These are phyloP conservation scores for Cicer chorassanicum DNA, from an alignment of 306 rosid genomes.

Conservation along the genomic window DNA sequence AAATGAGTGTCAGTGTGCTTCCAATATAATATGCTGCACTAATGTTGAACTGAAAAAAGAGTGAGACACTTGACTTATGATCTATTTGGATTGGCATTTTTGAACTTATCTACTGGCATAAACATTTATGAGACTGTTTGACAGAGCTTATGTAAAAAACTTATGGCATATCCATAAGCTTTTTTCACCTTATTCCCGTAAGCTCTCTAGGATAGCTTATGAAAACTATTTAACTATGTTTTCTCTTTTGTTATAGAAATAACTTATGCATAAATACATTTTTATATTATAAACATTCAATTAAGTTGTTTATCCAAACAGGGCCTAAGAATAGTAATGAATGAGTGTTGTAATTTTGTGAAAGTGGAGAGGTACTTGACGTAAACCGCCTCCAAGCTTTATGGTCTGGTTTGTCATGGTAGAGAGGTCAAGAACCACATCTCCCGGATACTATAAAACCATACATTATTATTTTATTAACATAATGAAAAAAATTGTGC, in stretches of 20 bases:
- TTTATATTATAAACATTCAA: too few species aligned
- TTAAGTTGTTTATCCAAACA: too few species aligned
- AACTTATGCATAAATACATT: too few species aligned
- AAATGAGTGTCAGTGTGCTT: neutral
- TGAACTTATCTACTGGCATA: too few species aligned
- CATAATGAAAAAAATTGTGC: neutral
- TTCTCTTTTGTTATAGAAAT: too few species aligned
- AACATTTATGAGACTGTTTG: too few species aligned
- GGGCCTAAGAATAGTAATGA: neutral
- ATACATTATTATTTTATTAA: neutral
- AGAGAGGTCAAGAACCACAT: conserved; percentile 80
- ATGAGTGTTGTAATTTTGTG: neutral
- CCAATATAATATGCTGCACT: neutral
- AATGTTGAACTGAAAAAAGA: neutral
- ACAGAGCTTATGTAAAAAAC: too few species aligned
- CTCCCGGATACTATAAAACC: conserved; percentile 78
- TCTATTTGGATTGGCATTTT: too few species aligned
- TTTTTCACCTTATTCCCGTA: too few species aligned
- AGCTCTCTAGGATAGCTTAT: too few species aligned
- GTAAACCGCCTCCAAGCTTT: conserved; percentile 91
- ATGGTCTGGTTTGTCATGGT: conserved; percentile 80
- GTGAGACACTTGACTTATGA: neutral
- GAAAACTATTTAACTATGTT: too few species aligned
- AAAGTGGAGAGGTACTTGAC: conserved; percentile 58
- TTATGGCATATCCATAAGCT: too few species aligned